Conservation (phyloP, 306 rosid species). For the Medicago ruthenica region DNA sequence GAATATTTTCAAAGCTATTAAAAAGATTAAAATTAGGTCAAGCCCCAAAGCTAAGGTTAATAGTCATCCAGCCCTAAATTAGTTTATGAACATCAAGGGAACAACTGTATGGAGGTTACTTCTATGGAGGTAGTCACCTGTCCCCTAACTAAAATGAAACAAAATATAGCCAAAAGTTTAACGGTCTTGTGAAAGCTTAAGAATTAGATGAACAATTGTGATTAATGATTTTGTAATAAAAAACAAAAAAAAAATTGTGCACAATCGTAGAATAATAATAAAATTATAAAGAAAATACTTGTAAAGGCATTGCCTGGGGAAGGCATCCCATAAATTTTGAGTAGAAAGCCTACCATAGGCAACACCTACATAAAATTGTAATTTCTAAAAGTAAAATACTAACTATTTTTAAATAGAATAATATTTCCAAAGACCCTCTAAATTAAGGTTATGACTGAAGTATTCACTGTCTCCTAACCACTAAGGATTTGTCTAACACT, state of each 20-base stretch:
- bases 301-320: conserved; percentile 24
- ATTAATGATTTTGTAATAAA: not conserved
- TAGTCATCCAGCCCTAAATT: too few species aligned
- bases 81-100: too few species aligned
- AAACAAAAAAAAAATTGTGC: too few species aligned
- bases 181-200: conserved; percentile 10
- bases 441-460: not conserved
- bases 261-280: not conserved
- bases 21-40: too few species aligned
- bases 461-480: conserved; percentile 1
- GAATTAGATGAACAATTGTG: not conserved
- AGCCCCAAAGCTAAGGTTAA: too few species aligned
- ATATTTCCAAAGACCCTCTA: conserved; percentile 25
- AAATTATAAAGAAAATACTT: not conserved
- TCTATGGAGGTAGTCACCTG: too few species aligned
- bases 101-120: too few species aligned
- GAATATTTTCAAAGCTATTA: too few species aligned
- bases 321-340: conserved; percentile 20
- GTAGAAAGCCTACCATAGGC: conserved; percentile 25
- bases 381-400: conserved; percentile 1
- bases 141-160: too few species aligned
- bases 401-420: too few species aligned
- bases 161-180: too few species aligned
- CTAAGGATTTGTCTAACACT: conserved; percentile 40
- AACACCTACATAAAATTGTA: conserved; percentile 24